Percentiles rank a stretch among this genome's conserved stretches.
phyloP scores from a whole-genome alignment of 2,329 filamentous ascomycete species.

The Colletotrichum shisoi region DNA sequence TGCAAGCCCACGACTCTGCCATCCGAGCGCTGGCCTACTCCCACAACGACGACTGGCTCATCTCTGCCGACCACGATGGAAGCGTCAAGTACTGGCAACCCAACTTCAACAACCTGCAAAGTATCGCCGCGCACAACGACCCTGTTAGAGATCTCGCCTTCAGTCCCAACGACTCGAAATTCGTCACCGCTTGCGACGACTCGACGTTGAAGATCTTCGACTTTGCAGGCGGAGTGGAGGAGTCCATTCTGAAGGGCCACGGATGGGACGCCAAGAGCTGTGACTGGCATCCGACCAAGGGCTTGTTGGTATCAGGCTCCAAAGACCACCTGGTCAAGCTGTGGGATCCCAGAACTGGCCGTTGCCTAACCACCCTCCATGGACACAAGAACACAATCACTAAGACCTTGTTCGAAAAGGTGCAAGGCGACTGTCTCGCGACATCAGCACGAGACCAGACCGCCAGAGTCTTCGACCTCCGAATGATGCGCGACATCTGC shows the following conservation, averaged over 20 bases:
- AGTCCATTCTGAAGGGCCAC: slow-evolving; percentile 87
- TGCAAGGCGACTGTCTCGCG: slow-evolving; percentile 83
- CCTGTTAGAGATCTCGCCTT: slow-evolving; percentile 92
- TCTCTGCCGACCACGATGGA: slow-evolving; percentile 94
- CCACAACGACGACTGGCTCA: slow-evolving; percentile 94
- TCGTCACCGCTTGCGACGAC: slow-evolving; percentile 95
- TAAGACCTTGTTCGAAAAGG: slow-evolving; percentile 87
- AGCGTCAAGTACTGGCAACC: slow-evolving; percentile 98
- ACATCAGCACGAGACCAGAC: slow-evolving; percentile 94
- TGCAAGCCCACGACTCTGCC: slow-evolving; percentile 93
- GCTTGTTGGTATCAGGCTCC: slow-evolving; percentile 90
- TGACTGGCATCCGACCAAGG: slow-evolving; percentile 97
- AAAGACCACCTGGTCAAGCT: slow-evolving; percentile 98
- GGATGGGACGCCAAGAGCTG: slow-evolving; percentile 97
- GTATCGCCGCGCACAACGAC: slow-evolving; percentile 88
- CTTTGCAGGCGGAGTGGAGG: slow-evolving; percentile 84
- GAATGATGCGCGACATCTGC: slow-evolving; percentile 98
- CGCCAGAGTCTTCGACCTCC: slow-evolving; percentile 89
- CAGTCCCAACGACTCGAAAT: slow-evolving; percentile 92
- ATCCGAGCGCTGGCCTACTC: slow-evolving; percentile 87
- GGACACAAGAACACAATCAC: slow-evolving; percentile 98
- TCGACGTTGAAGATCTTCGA: slow-evolving; percentile 94
- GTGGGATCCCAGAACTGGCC: slow-evolving; percentile 93
- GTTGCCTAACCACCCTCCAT: slow-evolving; percentile 91
- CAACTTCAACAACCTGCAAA: slow-evolving; percentile 98